These are phyloP conservation scores for Hsuehochloa calcarea DNA, from an alignment of 176 grass and related monocot genomes.

Conservation along the genomic window DNA sequence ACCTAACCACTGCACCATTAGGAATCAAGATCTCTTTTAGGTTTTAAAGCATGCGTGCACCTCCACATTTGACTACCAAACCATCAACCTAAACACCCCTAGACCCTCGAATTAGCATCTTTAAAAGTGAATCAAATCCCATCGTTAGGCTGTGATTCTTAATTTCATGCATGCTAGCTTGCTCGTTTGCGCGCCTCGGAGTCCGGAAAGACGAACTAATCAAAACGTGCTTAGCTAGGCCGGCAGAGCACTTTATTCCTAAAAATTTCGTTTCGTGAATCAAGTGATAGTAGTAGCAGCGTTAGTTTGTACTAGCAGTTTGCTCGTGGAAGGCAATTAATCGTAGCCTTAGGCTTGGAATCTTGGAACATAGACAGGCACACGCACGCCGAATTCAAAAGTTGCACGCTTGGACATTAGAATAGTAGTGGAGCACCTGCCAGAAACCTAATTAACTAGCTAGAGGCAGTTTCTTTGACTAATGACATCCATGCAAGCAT, in stretches of 20 bases:
- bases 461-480: constrained; percentile 26
- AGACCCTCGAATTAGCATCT: constrained; percentile 20
- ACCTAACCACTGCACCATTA: neutral
- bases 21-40: constrained; percentile 9
- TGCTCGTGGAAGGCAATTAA: neutral
- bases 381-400: constrained; percentile 27
- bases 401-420: constrained; percentile 23
- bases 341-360: constrained; percentile 4
- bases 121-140: constrained; percentile 22
- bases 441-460: constrained; percentile 21
- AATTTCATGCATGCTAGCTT: neutral
- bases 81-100: constrained; percentile 10
- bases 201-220: neutral
- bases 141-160: neutral
- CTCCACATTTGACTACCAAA: neutral
- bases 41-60: constrained; percentile 26
- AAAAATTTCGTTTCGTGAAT: neutral
- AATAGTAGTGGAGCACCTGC: neutral
- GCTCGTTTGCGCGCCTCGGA: constrained; percentile 18
- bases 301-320: neutral
- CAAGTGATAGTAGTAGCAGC: neutral
- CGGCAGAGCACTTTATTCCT: constrained; percentile 33
- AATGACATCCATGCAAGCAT: neutral
- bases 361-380: constrained; percentile 5
- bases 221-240: constrained; percentile 26